Percentiles rank a stretch among this genome's conserved stretches.
These are phyloP conservation scores for Claviceps pazoutovae DNA, from an alignment of 2,329 filamentous ascomycete species.

Conservation along the genomic window DNA sequence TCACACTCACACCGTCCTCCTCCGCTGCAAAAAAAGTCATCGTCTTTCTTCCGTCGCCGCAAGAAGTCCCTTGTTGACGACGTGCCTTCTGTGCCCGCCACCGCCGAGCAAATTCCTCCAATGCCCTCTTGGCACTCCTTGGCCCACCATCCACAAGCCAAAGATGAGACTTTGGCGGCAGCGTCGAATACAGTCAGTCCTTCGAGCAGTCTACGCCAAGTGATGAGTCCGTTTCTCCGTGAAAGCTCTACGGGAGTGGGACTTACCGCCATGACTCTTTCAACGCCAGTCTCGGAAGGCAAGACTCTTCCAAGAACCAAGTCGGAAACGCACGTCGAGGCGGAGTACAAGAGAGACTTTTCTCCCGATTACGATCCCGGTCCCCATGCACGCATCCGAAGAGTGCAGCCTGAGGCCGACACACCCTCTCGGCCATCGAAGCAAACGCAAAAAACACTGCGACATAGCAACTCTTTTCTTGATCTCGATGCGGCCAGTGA, in stretches of 20 bases:
- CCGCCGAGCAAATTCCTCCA: slow-evolving; percentile 28
- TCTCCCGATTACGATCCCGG: slow-evolving; percentile 64
- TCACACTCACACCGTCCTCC: slow-evolving; percentile 34
- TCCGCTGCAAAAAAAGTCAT: slow-evolving; percentile 73
- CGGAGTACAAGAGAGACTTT: slow-evolving; percentile 42
- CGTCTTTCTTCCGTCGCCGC: slow-evolving; percentile 82
- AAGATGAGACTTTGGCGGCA: slow-evolving; percentile 14
- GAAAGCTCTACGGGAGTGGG: slow-evolving; percentile 16
- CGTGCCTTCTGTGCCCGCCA: slow-evolving; percentile 44
- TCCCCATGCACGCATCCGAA: slow-evolving; percentile 55
- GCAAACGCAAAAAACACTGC: slow-evolving; percentile 15
- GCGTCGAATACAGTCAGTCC: slow-evolving; percentile 37
- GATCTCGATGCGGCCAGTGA: slow-evolving; percentile 35
- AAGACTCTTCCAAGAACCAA: slow-evolving; percentile 10
- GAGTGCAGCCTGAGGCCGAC: slow-evolving; percentile 37
- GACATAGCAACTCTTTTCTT: slow-evolving; percentile 33
- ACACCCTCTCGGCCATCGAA: slow-evolving; percentile 23
- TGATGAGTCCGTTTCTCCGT: slow-evolving; percentile 70
- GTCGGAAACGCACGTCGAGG: slow-evolving; percentile 15
- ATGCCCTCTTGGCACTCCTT: slow-evolving; percentile 22
- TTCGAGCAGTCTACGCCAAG: slow-evolving; percentile 67
- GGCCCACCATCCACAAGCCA: slow-evolving; percentile 18
- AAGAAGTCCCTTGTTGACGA: slow-evolving; percentile 79
- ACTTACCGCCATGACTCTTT: slow-evolving; percentile 9
- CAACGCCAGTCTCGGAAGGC: slow-evolving; percentile 12